A percentile compares a stretch with the other conserved stretches of the same genome.
phyloP scores from a whole-genome alignment of 2,329 filamentous ascomycete species.

The Ascochyta fabae region DNA sequence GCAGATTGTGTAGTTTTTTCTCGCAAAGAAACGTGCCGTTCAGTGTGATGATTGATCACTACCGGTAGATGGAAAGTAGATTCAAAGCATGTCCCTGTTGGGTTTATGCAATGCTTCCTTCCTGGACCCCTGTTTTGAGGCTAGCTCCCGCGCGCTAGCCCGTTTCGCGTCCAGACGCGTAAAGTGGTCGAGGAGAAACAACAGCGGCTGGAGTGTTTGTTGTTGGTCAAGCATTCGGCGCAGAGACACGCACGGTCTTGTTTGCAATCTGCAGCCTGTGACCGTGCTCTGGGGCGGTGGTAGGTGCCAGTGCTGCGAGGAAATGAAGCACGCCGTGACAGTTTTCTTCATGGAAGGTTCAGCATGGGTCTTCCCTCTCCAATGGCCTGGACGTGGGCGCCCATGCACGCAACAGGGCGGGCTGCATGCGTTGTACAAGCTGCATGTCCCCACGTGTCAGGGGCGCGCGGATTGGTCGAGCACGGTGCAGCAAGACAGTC shows the following conservation, averaged over 20 bases:
- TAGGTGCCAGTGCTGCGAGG: constrained; percentile 11
- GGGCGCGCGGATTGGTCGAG: constrained; percentile 6
- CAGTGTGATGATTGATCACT: background rate
- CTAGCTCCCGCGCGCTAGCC: constrained; percentile 18
- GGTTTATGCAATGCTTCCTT: too few relatives aligned
- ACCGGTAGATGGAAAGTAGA: too few relatives aligned
- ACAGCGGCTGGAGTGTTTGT: constrained; percentile 10
- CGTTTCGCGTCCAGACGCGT: constrained; percentile 16
- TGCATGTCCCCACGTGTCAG: constrained; percentile 10
- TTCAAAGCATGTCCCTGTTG: too few relatives aligned
- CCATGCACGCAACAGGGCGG: background rate
- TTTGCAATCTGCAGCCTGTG: background rate
- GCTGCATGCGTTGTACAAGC: constrained; percentile 13
- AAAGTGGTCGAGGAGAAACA: constrained; percentile 11
- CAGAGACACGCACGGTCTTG: background rate
- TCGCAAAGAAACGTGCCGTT: background rate
- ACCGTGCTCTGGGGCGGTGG: constrained; percentile 9
- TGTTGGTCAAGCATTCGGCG: constrained; percentile 8
- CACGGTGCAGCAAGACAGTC: too few relatives aligned
- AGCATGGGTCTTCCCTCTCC: background rate
- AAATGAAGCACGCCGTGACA: constrained; percentile 26
- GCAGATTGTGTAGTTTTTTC: constrained; percentile 30
- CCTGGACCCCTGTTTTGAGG: constrained; percentile 5
- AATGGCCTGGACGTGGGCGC: too few relatives aligned
- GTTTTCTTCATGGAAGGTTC: too few relatives aligned